phyloP scores from a whole-genome alignment of 2,329 filamentous ascomycete species.

The Fonsecaea monophora region DNA sequence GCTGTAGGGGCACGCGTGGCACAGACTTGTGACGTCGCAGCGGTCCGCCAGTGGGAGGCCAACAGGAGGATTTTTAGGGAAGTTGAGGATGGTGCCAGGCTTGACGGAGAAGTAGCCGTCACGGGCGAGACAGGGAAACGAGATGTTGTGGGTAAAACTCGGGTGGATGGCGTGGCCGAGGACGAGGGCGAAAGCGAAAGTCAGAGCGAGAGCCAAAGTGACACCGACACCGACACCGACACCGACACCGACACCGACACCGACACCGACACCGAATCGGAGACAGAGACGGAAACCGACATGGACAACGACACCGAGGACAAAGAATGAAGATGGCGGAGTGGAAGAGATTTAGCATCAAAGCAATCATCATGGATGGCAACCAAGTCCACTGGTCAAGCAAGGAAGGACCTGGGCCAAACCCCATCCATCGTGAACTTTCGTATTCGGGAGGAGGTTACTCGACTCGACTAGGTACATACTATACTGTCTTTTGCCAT shows the following conservation, averaged over 20 bases:
- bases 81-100: neutral
- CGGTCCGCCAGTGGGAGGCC: slow-evolving; percentile 28
- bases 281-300: no score
- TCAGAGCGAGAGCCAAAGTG: neutral
- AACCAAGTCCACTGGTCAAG: no score
- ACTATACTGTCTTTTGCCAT: no score
- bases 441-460: no score
- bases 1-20: slow-evolving; percentile 21
- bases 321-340: neutral
- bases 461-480: no score
- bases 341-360: neutral
- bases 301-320: neutral
- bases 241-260: neutral
- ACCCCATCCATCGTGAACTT: no score
- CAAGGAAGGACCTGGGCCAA: no score
- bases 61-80: slow-evolving; percentile 22
- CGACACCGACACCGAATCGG: neutral
- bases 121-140: neutral
- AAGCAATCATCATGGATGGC: no score
- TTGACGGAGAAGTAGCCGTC: neutral
- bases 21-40: slow-evolving; percentile 22
- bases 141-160: neutral
- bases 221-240: neutral
- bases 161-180: neutral
- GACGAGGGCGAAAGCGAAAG: neutral